Evolutionary conservation across 1,139 yeast genomes (phyloP), one percentile per base, ranked within the genome.

Genomic region (Torulaspora pretoriensis): DNA sequence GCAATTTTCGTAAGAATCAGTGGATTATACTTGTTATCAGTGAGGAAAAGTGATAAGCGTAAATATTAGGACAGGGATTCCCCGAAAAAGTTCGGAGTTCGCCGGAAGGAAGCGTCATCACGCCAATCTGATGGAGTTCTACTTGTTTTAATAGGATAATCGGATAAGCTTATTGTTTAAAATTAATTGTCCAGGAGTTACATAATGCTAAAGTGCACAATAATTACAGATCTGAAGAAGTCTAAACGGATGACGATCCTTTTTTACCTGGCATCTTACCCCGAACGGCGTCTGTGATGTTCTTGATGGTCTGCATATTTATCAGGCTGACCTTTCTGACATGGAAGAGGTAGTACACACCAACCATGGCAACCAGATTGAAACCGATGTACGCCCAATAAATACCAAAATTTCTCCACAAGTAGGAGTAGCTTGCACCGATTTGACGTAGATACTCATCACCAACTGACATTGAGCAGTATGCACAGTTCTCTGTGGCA

Each of bases 321-420:
- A 43, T 29, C 29, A 43, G 4, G 36, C 40, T 35, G 33, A 44
- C 32, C 24, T 40, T 40, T 42, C 52, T 57, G 26, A 61, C 63
- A 40, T 56, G 61, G 51, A 74, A 61, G 9, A 71, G 9, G 52
- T 71, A 75, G 58, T 73, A 76, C 12, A 69, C 51, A 2, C 49
- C 50, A 46, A 75, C 56, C 75, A 75, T 71, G 4, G 72, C 75
- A 40, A 65, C 48, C 17, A 79, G 30, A 57, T 82, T 81, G 69
- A 81, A 80, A 24, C 68, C 45, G 48, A 79, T 70, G 60, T 77
- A 82, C 9, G 68, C 81, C 68, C 75, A 75, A 52, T 70, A 69
- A 49, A 83, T 69, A 16, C 89, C 89, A 47, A 81, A 68, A 57
- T 82, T 80, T 69, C 88, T 75, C 86, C 87, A 81, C 41, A 79